Evolutionary conservation across 2,329 filamentous ascomycete species (phyloP).

Genomic region (Colletotrichum lini): DNA sequence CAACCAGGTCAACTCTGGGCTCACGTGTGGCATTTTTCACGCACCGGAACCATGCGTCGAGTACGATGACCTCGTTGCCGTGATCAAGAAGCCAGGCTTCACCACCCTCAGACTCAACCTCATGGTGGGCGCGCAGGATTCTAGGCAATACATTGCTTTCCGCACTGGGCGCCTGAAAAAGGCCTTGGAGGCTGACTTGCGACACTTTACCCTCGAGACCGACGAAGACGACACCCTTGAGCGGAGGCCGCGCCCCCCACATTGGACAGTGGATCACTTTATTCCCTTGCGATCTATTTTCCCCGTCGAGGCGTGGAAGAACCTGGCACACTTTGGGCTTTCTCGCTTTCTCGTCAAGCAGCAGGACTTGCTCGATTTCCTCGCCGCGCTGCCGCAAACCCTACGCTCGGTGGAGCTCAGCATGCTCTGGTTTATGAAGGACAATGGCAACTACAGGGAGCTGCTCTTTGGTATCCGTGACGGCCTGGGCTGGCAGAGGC

Average conservation of each 20-base stretch:
- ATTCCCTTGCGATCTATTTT: conserved; percentile 49
- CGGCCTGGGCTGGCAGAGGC: conserved; percentile 41
- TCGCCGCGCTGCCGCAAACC: conserved; percentile 47
- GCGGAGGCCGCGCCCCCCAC: background rate
- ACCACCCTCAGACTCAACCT: conserved; percentile 48
- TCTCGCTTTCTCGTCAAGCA: conserved; percentile 46
- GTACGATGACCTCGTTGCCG: conserved; percentile 45
- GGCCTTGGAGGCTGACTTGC: conserved; percentile 44
- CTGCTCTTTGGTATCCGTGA: conserved; percentile 46
- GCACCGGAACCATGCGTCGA: conserved; percentile 43
- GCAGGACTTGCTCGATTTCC: conserved; percentile 48
- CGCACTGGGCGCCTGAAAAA: conserved; percentile 42
- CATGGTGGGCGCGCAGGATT: conserved; percentile 30
- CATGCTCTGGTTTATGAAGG: conserved; percentile 47
- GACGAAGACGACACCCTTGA: conserved; percentile 22
- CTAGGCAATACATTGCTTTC: conserved; percentile 34
- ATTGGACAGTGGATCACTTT: conserved; percentile 3
- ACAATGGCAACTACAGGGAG: conserved; percentile 25
- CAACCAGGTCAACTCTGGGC: conserved; percentile 48
- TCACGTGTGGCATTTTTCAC: conserved; percentile 52
- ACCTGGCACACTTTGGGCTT: conserved; percentile 51
- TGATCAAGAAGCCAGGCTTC: conserved; percentile 48
- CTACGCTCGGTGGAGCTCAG: conserved; percentile 53
- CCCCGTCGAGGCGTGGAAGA: conserved; percentile 48
- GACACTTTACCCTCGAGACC: conserved; percentile 46